Evolutionary conservation across 2,329 filamentous ascomycete genomes (phyloP).

Genomic region (Ophiosphaerella narmari): DNA sequence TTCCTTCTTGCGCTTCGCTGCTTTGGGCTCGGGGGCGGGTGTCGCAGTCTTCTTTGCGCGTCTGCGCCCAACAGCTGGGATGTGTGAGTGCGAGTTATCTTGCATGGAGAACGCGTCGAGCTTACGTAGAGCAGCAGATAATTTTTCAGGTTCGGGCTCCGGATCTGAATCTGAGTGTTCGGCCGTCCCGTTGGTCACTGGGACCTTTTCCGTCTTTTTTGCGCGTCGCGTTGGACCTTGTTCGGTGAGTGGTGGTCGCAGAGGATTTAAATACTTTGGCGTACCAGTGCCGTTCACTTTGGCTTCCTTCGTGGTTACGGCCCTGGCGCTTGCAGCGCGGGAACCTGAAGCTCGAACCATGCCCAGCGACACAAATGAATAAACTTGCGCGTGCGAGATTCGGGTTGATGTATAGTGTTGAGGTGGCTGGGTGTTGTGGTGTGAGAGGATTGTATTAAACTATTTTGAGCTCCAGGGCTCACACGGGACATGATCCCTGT

Average conservation of each 20-base stretch:
- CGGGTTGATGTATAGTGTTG: conserved; percentile 14
- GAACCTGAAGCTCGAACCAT: conserved; percentile 38
- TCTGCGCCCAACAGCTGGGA: conserved; percentile 15
- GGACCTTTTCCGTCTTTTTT: conserved; percentile 28
- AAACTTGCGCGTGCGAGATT: conserved; percentile 19
- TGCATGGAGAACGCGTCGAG: conserved; percentile 11
- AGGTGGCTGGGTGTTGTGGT: conserved; percentile 26
- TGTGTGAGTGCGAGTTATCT: conserved; percentile 13
- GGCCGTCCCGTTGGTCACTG: conserved; percentile 10
- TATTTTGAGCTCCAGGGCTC: conserved; percentile 9
- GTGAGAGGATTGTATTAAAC: conserved; percentile 21
- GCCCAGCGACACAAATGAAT: conserved; percentile 15
- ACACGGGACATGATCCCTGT: conserved; percentile 7
- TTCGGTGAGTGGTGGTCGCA: conserved; percentile 19
- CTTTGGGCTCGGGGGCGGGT: conserved; percentile 20
- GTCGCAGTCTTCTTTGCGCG: conserved; percentile 28
- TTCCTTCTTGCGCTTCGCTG: conserved; percentile 39
- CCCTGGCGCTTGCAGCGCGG: conserved; percentile 35
- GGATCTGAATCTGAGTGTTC: conserved; percentile 1
- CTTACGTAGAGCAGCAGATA: conserved; percentile 3
- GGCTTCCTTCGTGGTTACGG: conserved; percentile 29
- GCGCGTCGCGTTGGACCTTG: conserved; percentile 29
- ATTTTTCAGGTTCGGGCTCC: conserved; percentile 2
- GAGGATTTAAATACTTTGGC: conserved; percentile 18
- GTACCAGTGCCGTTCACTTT: conserved; percentile 40